Percentiles rank a stretch among this genome's conserved stretches.
phyloP scores from a whole-genome alignment of 768 basidiomycete genomes.

The Amylocystis lapponica region DNA sequence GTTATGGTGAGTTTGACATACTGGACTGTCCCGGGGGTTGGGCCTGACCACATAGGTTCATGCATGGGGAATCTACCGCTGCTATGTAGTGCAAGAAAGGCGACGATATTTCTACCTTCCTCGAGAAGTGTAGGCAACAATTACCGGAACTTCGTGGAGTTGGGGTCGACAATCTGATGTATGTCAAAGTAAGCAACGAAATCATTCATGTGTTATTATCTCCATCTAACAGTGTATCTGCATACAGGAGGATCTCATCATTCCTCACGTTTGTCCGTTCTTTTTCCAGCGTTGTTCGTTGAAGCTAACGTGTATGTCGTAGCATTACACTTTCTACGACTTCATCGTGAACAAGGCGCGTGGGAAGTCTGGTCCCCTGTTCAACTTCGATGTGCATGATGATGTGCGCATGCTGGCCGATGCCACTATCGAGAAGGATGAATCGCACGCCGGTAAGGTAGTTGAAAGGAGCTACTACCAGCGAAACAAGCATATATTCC shows the following conservation, averaged over 20 bases:
- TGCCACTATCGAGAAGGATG: conserved; percentile 95
- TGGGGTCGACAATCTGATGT: conserved; percentile 96
- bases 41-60: conserved; percentile 20
- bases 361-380: conserved; percentile 95
- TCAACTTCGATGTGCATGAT: conserved; percentile 99
- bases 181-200: conserved; percentile 69
- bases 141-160: conserved; percentile 89
- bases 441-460: conserved; percentile 97
- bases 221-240: conserved; percentile 9
- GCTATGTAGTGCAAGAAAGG: conserved; percentile 88
- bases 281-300: not conserved
- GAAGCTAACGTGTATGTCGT: conserved; percentile 1
- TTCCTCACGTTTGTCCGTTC: conserved; percentile 72
- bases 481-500: conserved; percentile 96
- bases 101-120: conserved; percentile 77
- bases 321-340: conserved; percentile 98
- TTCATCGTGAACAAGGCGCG: conserved; percentile 98
- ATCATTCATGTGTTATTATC: not conserved
- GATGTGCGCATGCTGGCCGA: conserved; percentile 93
- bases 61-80: conserved; percentile 7
- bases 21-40: not conserved
- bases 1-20: conserved; percentile 58
- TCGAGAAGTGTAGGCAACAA: conserved; percentile 90
- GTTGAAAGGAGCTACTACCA: conserved; percentile 96
- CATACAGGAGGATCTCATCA: conserved; percentile 97